Percentiles rank a stretch among this genome's conserved stretches.
phyloP scores from a whole-genome alignment of 2,329 filamentous ascomycete species.

The Hypoxylon sp. region DNA sequence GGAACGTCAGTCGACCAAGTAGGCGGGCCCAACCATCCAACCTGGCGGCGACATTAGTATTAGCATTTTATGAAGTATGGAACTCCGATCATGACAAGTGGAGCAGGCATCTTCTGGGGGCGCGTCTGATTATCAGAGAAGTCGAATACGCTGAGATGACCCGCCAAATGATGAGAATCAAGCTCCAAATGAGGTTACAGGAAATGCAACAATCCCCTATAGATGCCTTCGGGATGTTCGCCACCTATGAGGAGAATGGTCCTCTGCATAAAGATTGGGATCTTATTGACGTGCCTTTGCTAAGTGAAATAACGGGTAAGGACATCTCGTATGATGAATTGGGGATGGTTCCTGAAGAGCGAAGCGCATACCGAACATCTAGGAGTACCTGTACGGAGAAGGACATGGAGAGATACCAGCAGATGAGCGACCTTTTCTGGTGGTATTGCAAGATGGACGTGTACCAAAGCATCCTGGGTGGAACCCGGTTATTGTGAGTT shows the following conservation, averaged over 20 bases:
- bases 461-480: slow-evolving; percentile 91
- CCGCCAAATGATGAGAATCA: slow-evolving; percentile 76
- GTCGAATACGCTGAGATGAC: slow-evolving; percentile 84
- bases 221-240: slow-evolving; percentile 45
- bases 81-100: slow-evolving; percentile 95
- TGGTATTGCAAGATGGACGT: slow-evolving; percentile 97
- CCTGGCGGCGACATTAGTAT: slow-evolving; percentile 86
- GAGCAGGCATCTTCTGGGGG: slow-evolving; percentile 92
- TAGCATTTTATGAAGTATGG: slow-evolving; percentile 96
- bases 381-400: slow-evolving; percentile 62
- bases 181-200: slow-evolving; percentile 57
- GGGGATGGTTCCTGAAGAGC: slow-evolving; percentile 57
- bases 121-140: slow-evolving; percentile 84
- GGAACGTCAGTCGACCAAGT: slow-evolving; percentile 77
- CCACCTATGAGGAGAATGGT: slow-evolving; percentile 46
- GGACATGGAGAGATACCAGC: slow-evolving; percentile 85
- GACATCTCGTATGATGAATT: slow-evolving; percentile 68
- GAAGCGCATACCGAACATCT: slow-evolving; percentile 50
- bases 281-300: slow-evolving; percentile 57
- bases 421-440: slow-evolving; percentile 90
- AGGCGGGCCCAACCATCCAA: slow-evolving; percentile 83
- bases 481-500: slow-evolving; percentile 86
- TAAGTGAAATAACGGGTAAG: slow-evolving; percentile 65
- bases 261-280: slow-evolving; percentile 55
- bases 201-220: slow-evolving; percentile 48